Evolutionary conservation across 1,284 basidiomycete species (phyloP).

Genomic region (Mixia osmundae): DNA sequence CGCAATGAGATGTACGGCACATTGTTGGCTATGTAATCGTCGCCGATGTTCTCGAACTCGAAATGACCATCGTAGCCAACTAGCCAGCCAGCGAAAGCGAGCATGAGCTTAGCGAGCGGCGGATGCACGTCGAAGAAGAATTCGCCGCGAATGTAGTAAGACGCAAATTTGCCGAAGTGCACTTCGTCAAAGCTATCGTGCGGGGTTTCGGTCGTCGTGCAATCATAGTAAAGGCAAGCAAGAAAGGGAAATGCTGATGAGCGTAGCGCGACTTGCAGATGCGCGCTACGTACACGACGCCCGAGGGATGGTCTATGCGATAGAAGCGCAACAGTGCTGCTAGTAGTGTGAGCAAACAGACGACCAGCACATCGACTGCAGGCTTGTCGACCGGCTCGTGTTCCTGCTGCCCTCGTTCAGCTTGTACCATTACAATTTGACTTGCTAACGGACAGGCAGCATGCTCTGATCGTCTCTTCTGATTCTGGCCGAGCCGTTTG

Average conservation of each 20-base stretch:
- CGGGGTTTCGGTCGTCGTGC: neutral
- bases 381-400: too few relatives aligned
- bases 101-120: constrained; percentile 77
- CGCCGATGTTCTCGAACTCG: constrained; percentile 83
- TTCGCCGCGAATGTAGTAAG: constrained; percentile 66
- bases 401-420: too few relatives aligned
- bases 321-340: constrained; percentile 86
- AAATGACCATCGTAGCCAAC: constrained; percentile 89
- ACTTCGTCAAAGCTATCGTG: constrained; percentile 70
- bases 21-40: constrained; percentile 60
- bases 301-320: constrained; percentile 76
- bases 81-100: constrained; percentile 81
- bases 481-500: too few relatives aligned
- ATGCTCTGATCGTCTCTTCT: too few relatives aligned
- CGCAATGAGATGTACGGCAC: constrained; percentile 91
- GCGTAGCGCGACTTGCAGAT: neutral
- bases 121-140: constrained; percentile 99
- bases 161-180: constrained; percentile 68
- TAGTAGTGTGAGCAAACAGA: too few relatives aligned
- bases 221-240: neutral
- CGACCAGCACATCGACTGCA: too few relatives aligned
- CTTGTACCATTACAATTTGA: too few relatives aligned
- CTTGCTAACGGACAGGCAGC: too few relatives aligned
- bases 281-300: constrained; percentile 53
- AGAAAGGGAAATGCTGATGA: too few relatives aligned